Base-by-base conservation (phyloP, 2,329 filamentous ascomycete species). In the Clarireedia hainanense region DNA sequence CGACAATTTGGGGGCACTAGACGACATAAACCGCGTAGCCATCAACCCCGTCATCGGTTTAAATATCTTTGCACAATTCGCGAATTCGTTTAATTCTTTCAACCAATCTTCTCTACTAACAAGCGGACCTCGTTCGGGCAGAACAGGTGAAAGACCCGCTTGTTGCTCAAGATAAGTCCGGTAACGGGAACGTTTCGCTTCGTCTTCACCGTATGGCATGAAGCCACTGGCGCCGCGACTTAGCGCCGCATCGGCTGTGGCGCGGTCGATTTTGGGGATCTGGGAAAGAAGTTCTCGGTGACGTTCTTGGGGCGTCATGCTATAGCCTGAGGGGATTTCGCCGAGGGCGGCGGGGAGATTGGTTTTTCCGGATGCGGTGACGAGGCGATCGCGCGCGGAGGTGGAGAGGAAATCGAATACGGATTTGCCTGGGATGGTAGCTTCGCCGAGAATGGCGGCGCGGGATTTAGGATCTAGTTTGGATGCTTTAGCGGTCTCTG, bases 381-480 rank as follows among this genome's bases (percentile, higher is more conserved):
- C 90, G 46, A 99, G 79, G 26, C 85, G 83, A 51, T 92, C 86
- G 59, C 94, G 84, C 3, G 88, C 83, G 36, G 87, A 80, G 0
- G 89, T 78, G 0, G 88, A 88, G 61, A 99, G 79, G 70, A 88
- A 99, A 71, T 97, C 91, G 69, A 97, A 99, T 2, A 99, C 85
- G 0, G 94, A 97, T 73, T 97, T 96, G 0, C 90, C 89, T 0
- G 91, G 91, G 0, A 97, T 75, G 37, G 83, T 80, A 40, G 81
- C 77, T 72, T 96, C 92, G 37, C 91, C 91, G 1, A 97, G 77
- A 0, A 95, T 76, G 4, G 83, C 83, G 12, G 91, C 91, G 59
- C 94, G 83, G 43, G 86, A 77, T 66, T 83, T 85, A 0, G 89
- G 85, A 68, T 95, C 84, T 7, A 95, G 77, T 1, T 77, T 82